Evolutionary conservation across 2,329 filamentous ascomycete genomes (phyloP).

Genomic region (Diplodia seriata): DNA sequence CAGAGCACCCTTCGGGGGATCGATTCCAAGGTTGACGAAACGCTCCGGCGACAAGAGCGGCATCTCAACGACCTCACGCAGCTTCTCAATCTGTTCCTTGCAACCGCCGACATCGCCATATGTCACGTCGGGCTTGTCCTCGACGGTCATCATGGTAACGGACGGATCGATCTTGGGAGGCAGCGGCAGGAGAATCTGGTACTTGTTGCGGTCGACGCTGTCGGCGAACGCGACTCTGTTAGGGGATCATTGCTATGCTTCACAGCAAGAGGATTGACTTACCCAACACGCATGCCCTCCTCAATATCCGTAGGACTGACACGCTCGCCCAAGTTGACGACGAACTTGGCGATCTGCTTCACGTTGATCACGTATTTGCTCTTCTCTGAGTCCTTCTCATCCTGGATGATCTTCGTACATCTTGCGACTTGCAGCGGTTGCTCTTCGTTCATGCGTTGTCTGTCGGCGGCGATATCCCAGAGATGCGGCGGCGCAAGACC

Average conservation of each 20-base stretch:
- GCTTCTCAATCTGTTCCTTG: constrained; percentile 99
- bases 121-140: constrained; percentile 99
- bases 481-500: constrained; percentile 97
- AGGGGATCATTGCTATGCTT: constrained; percentile 14
- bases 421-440: constrained; percentile 96
- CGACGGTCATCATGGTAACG: constrained; percentile 99
- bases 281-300: constrained; percentile 96
- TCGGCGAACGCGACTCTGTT: constrained; percentile 26
- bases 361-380: constrained; percentile 99
- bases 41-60: constrained; percentile 93
- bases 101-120: constrained; percentile 98
- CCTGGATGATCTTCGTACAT: constrained; percentile 98
- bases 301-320: constrained; percentile 99
- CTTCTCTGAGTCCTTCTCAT: constrained; percentile 95
- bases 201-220: constrained; percentile 95
- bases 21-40: constrained; percentile 98
- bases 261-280: constrained; percentile 43
- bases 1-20: constrained; percentile 95
- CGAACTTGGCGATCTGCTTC: constrained; percentile 99
- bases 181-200: constrained; percentile 94
- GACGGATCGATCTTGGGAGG: constrained; percentile 99
- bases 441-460: constrained; percentile 98
- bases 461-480: constrained; percentile 97
- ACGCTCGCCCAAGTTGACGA: constrained; percentile 94
- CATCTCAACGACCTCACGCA: constrained; percentile 98